Evolutionary conservation across 768 basidiomycete species (phyloP).

Genomic region (Cystoderma amianthinum): DNA sequence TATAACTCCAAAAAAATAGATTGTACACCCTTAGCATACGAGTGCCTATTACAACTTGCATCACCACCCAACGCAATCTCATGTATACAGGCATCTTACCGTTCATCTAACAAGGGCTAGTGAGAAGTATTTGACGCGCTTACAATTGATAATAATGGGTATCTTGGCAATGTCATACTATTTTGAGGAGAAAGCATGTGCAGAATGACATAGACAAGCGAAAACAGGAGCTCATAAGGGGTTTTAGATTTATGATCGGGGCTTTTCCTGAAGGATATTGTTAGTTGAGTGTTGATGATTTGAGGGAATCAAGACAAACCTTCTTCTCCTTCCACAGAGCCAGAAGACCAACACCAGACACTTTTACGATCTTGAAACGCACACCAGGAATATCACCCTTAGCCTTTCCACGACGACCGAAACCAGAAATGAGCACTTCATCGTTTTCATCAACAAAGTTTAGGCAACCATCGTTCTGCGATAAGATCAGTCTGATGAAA

Average conservation of each 20-base stretch:
- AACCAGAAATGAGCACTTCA: slow-evolving; percentile 98
- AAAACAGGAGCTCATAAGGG: slow-evolving; percentile 7
- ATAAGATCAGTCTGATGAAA: slow-evolving; percentile 3
- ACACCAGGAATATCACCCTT: slow-evolving; percentile 99
- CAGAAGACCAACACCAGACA: slow-evolving; percentile 97
- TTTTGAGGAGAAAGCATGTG: slow-evolving; percentile 9
- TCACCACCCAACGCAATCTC: no score
- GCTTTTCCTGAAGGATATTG: slow-evolving; percentile 48
- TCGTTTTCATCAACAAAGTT: slow-evolving; percentile 99
- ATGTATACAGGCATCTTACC: no score
- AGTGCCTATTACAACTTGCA: no score
- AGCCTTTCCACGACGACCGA: slow-evolving; percentile 99
- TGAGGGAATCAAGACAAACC: slow-evolving; percentile 35
- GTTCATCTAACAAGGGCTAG: no score
- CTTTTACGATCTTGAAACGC: slow-evolving; percentile 99
- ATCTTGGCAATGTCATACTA: slow-evolving; percentile 1
- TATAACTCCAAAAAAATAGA: no score
- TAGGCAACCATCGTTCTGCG: slow-evolving; percentile 90
- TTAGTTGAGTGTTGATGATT: not conserved
- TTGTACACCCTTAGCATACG: no score
- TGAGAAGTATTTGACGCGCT: no score
- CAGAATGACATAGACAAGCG: slow-evolving; percentile 14
- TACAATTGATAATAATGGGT: no score
- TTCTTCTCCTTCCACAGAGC: slow-evolving; percentile 99
- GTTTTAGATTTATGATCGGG: slow-evolving; percentile 25